Percentiles rank a stretch among this genome's conserved stretches.
These are phyloP conservation scores for Vigna reflexopilosa DNA, from an alignment of 306 rosid species.

Conservation along the genomic window DNA sequence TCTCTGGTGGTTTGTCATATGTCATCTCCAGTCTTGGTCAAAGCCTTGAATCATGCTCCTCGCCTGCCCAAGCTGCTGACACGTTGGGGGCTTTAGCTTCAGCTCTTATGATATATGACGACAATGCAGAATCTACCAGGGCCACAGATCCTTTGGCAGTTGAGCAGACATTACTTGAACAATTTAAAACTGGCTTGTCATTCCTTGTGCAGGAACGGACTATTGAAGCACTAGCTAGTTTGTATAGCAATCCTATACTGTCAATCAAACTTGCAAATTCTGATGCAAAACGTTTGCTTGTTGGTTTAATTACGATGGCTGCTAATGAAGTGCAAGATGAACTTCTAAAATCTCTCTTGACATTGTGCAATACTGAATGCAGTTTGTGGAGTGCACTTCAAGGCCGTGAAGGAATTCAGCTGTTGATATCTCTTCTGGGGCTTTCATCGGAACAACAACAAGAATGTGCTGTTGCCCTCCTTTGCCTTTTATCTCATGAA, in stretches of 20 bases:
- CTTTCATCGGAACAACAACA: constrained; percentile 99
- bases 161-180: constrained; percentile 85
- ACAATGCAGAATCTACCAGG: constrained; percentile 80
- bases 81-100: constrained; percentile 99
- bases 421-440: constrained; percentile 92
- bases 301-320: constrained; percentile 98
- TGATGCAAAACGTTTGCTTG: constrained; percentile 90
- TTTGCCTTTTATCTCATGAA: constrained; percentile 90
- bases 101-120: constrained; percentile 96
- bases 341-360: constrained; percentile 83
- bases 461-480: constrained; percentile 97
- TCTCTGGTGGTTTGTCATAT: constrained; percentile 95
- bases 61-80: constrained; percentile 88
- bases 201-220: constrained; percentile 97
- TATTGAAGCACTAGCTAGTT: constrained; percentile 96
- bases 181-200: constrained; percentile 66
- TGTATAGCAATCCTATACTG: constrained; percentile 81
- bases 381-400: constrained; percentile 93
- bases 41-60: constrained; percentile 96
- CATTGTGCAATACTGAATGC: constrained; percentile 80
- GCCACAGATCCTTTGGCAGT: constrained; percentile 83
- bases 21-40: constrained; percentile 97
- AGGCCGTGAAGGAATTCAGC: constrained; percentile 98
- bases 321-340: constrained; percentile 93
- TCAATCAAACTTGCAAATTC: constrained; percentile 79